A percentile compares a stretch with the other conserved stretches of the same genome.
These are phyloP conservation scores for Corymbia citriodora DNA, from an alignment of 441 rosid species.

Conservation along the genomic window DNA sequence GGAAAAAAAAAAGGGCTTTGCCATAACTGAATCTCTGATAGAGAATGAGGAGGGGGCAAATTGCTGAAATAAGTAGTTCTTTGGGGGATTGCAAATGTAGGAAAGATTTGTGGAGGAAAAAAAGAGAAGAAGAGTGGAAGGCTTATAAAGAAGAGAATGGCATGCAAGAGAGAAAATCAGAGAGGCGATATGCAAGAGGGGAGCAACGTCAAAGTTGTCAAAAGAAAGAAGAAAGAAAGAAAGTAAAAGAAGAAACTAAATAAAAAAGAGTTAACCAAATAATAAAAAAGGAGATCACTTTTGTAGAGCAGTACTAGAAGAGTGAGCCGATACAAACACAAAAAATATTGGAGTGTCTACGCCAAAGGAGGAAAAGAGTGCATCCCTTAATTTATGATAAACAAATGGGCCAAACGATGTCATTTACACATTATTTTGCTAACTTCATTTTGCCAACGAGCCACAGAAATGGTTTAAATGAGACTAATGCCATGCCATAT, in stretches of 20 bases:
- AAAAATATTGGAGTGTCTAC: neutral
- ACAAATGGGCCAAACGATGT: neutral
- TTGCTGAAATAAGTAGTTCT: neutral
- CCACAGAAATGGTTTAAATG: neutral
- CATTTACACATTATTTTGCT: neutral
- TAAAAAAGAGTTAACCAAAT: too few relatives aligned
- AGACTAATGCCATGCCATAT: rapidly evolving
- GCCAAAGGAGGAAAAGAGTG: neutral
- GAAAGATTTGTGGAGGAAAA: neutral
- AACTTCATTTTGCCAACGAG: neutral
- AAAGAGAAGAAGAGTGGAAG: neutral
- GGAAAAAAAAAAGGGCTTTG: too few relatives aligned
- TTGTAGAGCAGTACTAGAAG: neutral
- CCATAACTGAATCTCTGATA: neutral
- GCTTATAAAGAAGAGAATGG: neutral
- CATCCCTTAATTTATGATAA: neutral
- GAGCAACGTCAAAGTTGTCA: neutral
- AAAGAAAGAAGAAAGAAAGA: neutral
- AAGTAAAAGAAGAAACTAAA: neutral
- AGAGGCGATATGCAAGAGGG: neutral
- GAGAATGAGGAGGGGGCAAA: neutral
- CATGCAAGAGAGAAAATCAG: neutral
- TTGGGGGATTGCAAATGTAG: neutral
- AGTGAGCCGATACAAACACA: neutral
- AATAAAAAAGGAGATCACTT: neutral